Conservation (phyloP, 2,329 filamentous ascomycete genomes). For the Mollisiaceae sp. region DNA sequence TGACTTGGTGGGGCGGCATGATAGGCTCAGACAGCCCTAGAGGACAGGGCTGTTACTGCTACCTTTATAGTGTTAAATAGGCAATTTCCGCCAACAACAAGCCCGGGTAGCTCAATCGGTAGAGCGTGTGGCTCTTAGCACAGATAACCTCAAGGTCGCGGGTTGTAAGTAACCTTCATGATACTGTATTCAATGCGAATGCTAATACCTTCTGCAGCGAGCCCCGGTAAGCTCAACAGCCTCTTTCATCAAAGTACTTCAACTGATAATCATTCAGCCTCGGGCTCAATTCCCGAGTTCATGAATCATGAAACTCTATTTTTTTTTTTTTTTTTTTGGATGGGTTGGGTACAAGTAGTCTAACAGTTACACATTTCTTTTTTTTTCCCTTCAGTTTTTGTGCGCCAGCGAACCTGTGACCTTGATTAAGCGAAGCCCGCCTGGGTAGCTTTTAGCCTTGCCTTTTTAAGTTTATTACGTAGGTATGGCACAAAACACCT, state of each 20-base stretch:
- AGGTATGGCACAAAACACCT: too few species aligned
- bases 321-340: not conserved
- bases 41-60: too few species aligned
- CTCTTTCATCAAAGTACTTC: not conserved
- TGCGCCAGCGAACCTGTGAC: too few species aligned
- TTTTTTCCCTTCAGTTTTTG: not conserved
- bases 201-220: not conserved
- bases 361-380: too few species aligned
- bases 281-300: conserved; percentile 7
- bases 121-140: conserved; percentile 42
- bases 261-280: not conserved
- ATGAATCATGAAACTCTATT: not conserved
- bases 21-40: too few species aligned
- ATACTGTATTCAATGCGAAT: too few species aligned
- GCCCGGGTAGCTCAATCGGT: conserved; percentile 42
- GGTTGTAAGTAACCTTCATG: not conserved
- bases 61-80: not conserved
- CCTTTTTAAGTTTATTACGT: too few species aligned
- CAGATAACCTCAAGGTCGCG: conserved; percentile 14
- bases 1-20: not conserved
- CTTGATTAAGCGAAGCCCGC: too few species aligned
- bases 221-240: not conserved
- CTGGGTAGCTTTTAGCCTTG: too few species aligned
- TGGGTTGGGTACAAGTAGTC: too few species aligned
- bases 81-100: not conserved